Evolutionary conservation across 192 early-diverging fungal species (phyloP).

Genomic region (Nowakowskiella sp.): DNA sequence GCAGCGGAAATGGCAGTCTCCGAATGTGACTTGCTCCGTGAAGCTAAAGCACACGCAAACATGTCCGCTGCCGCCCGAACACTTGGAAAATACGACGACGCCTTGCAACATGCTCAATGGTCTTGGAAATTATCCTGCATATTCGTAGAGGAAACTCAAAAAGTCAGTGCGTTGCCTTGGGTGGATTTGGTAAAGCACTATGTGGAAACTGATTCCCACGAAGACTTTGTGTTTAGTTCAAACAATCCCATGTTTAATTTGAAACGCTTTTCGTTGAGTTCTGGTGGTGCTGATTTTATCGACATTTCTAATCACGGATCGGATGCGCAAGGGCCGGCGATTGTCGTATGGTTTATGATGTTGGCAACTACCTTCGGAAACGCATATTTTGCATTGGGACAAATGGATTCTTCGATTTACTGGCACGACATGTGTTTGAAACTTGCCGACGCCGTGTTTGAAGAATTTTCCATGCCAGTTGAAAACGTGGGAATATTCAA

Average conservation of each 20-base stretch:
- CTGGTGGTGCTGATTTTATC: background rate
- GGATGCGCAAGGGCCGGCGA: slow-evolving; percentile 39
- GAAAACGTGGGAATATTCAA: background rate
- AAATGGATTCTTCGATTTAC: slow-evolving; percentile 36
- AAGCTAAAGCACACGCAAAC: slow-evolving; percentile 28
- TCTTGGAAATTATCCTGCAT: slow-evolving; percentile 27
- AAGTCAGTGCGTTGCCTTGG: slow-evolving; percentile 25
- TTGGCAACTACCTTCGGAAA: slow-evolving; percentile 46
- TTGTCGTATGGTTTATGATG: slow-evolving; percentile 42
- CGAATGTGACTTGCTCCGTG: slow-evolving; percentile 25
- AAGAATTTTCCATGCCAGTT: slow-evolving; percentile 39
- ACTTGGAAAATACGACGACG: slow-evolving; percentile 21
- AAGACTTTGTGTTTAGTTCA: slow-evolving; percentile 12
- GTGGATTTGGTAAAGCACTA: slow-evolving; percentile 30
- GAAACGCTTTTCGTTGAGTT: slow-evolving; percentile 7
- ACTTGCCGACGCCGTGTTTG: slow-evolving; percentile 40
- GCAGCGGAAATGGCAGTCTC: slow-evolving; percentile 24
- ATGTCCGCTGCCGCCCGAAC: slow-evolving; percentile 25
- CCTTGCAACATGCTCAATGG: slow-evolving; percentile 18
- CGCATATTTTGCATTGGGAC: slow-evolving; percentile 27
- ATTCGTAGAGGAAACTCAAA: slow-evolving; percentile 21
- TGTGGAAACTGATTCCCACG: slow-evolving; percentile 21
- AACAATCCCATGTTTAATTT: background rate
- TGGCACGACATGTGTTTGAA: slow-evolving; percentile 34
- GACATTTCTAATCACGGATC: background rate